Base-by-base conservation (phyloP, 192 early-diverging fungal genomes). In the Umbelopsis ramanniana region DNA sequence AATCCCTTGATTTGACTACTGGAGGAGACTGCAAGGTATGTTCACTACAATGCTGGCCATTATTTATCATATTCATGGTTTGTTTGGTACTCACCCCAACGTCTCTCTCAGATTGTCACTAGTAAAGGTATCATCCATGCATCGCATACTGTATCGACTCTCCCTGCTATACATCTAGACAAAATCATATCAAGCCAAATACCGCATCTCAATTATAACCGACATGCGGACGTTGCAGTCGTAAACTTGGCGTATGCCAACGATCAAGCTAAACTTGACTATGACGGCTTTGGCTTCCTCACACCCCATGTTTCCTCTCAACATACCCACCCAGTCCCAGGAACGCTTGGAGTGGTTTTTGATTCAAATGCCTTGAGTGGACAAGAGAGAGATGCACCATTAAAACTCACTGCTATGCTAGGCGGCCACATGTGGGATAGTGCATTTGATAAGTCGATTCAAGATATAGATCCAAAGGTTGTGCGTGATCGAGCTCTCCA, bases 241-340 rank as follows among this genome's bases (percentile, higher is more conserved):
- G 93, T 93, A 14, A 97, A 97, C 69, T 77, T 97, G 12, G 86
- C 90, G 0, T 97, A 89, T 69, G 29, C 77, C 10, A 71, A 79
- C 9, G 72, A 73, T 14, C 37, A 2, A 3, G 33, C 48, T n/a
- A 55, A 79, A 22, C 70, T 88, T 1, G 82, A 86, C 0, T 84
- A 92, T 12, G 84, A 90, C 52, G 97, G 97, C 2, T 98, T 98
- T 82, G 97, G 97, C 8, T 97, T 93, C 71, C 85, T 98, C 23
- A 89, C 94, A 14, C 97, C 97, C 6, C 84, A 86, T 45, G 75
- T 70, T 10, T 81, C 83, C 19, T 74, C 82, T 6, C 26, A 69
- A 9, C 46, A 67, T 3, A 52, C 45, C 2, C 48, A 69, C 4
- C 75, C 70, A 9, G 40, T 77, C 6, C 78, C 78, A 8, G 82